These are phyloP conservation scores for Coemansia sp. DNA, from an alignment of 192 early-diverging fungal species.

Conservation along the genomic window DNA sequence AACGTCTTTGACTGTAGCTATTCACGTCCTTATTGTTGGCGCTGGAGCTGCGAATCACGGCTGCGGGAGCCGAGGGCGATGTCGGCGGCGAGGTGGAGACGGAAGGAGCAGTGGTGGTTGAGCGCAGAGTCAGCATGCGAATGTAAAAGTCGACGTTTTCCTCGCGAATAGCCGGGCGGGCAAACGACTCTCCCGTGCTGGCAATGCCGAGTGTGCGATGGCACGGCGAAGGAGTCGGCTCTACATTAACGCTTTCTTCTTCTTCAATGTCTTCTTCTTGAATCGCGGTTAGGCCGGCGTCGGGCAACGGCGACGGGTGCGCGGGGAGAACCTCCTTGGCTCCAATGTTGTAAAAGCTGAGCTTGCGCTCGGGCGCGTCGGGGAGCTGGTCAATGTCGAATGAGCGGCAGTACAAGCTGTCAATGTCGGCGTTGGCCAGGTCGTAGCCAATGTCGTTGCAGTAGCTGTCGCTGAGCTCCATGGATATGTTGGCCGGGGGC, in stretches of 20 bases:
- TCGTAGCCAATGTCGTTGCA: constrained; percentile 35
- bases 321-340: constrained; percentile 11
- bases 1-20: too few species aligned
- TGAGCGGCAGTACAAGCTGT: constrained; percentile 25
- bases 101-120: not conserved
- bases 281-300: not conserved
- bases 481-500: too few species aligned
- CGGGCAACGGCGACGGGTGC: constrained; percentile 4
- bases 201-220: constrained; percentile 3
- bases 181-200: not conserved
- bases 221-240: too few species aligned
- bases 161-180: constrained; percentile 21
- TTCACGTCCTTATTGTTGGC: too few species aligned
- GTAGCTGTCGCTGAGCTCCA: constrained; percentile 23
- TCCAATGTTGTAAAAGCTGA: constrained; percentile 33
- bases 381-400: constrained; percentile 45
- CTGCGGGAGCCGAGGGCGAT: not conserved
- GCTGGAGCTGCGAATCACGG: not conserved
- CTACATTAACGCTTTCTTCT: not conserved
- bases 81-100: not conserved
- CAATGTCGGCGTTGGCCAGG: constrained; percentile 19
- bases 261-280: not conserved
- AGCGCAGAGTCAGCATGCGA: constrained; percentile 27
- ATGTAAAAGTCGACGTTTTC: constrained; percentile 19
- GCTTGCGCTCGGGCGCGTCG: constrained; percentile 31